Base-by-base conservation (phyloP, 2,329 filamentous ascomycete species). In the Stagonosporopsis cucurbitacearum region DNA sequence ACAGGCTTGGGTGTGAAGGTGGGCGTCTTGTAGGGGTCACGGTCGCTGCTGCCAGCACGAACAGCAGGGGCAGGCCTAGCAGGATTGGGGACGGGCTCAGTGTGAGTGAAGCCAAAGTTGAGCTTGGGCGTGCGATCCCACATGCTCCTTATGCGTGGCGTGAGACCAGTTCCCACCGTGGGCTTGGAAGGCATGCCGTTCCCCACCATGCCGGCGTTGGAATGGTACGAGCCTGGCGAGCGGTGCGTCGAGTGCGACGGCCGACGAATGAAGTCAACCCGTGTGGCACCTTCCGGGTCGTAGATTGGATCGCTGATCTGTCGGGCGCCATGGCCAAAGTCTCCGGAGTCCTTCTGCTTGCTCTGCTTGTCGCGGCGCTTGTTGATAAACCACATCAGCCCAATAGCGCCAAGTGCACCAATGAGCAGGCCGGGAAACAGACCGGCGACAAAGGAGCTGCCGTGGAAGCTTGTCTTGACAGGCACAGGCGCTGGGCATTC, bases 261-360 rank as follows among this genome's bases (percentile, higher is more conserved):
- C 12, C 69, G 68, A 12, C 74, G 64, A 32, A 76, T 72, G 58
- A 77, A 75, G 58, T 77, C 73, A 32, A 71, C 72, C 4, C 75
- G 65, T 12, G 69, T 64, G 17, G 71, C 68, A 48, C 71, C 64
- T n/a, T 62, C 56, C 2, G 73, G 72, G 50, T 76, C 70, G 62
- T 74, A 76, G 59, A 76, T 76, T 19, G 74, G 73, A 36, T 76
- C 73, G 56, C 70, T 74, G 61, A 76, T 75, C 35, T 70, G 68
- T 12, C 73, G 69, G 4, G 72, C 63, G 15, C 76, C 72, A 35
- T 74, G 71, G 1, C 72, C 73, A 36, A 75, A 75, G 62, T 77
- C 74, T 9, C 72, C 72, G 2, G 70, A 74, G 57, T 72, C 76
- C 32, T 73, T 69, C 43, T 68, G 56, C 39, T 69, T 68, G 20